Evolutionary conservation across 306 rosid species (phyloP), one percentile per base, ranked within the genome.

Genomic region (Trifolium repens): DNA sequence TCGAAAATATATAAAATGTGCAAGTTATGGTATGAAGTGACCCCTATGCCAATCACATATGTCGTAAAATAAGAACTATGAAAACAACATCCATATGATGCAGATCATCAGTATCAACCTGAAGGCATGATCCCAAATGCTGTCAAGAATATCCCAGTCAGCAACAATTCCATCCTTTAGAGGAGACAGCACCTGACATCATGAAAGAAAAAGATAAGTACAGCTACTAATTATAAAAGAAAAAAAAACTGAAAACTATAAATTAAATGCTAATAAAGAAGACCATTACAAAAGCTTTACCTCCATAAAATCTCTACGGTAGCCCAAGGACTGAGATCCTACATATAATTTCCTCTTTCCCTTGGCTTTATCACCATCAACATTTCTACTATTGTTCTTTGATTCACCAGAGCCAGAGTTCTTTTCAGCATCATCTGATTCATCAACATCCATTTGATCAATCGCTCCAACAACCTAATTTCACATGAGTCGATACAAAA

Each of bases 111-210:
- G 67, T 35, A 79, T 40, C 22, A 67, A 94, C 99, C 96, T 90
- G 78, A 94, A 89, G 71, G 99, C 99, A 75, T 94, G 99, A 71
- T 94, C 99, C 99, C 97, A 94, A 80, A 94, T 92, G 88, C 85
- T 87, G 82, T 92, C 97, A 78, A 92, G 96, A 78, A 93, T 90
- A 67, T 94, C 99, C 97, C 99, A 94, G 80, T 94, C 97, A 81
- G 89, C 91, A 74, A 91, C 93, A 80, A 90, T 75, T 67, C 99
- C 97, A 84, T 94, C 96, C 85, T 90, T 94, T 26, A 92, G 55
- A 5, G 97, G 93, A 40, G 96, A 86, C 15, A 92, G 52, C 72
- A 94, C 97, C 99, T 94, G 85, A 72, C 40, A 68, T 24, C 77
- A 78, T 37, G 59, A 73, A 71, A 79, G 27, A 73, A 39, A 57